Conservation (phyloP, 208 protist genomes). For the Crithidia bombi region DNA sequence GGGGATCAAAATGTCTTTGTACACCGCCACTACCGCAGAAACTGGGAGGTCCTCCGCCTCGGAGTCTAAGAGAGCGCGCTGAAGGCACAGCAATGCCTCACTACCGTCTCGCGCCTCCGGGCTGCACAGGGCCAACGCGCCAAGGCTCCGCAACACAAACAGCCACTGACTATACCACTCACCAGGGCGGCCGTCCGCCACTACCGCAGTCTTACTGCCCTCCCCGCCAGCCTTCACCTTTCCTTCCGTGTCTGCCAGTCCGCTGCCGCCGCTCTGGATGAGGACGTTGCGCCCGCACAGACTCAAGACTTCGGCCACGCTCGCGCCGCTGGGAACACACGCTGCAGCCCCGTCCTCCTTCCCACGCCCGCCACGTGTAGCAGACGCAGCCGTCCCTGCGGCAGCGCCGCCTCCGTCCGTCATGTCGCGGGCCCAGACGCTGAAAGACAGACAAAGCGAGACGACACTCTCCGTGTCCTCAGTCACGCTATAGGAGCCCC, state of each 20-base stretch:
- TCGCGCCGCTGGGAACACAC: slow-evolving; percentile 13
- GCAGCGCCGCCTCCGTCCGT: neutral
- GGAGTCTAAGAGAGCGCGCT: slow-evolving; percentile 64
- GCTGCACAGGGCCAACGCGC: slow-evolving; percentile 49
- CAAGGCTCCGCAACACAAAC: slow-evolving; percentile 48
- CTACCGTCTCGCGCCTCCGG: slow-evolving; percentile 38
- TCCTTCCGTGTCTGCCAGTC: neutral
- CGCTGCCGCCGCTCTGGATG: neutral
- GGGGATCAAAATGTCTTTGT: slow-evolving; percentile 78
- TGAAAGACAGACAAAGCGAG: slow-evolving; percentile 36
- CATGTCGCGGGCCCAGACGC: slow-evolving; percentile 16
- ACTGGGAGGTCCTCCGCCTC: slow-evolving; percentile 40
- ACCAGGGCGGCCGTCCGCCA: neutral
- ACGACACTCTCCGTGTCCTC: slow-evolving; percentile 39
- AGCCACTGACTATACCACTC: slow-evolving; percentile 55
- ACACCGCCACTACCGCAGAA: slow-evolving; percentile 46
- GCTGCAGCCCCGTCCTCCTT: neutral
- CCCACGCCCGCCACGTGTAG: neutral
- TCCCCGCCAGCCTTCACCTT: too few species aligned
- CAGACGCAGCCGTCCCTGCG: too few species aligned
- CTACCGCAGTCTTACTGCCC: too few species aligned
- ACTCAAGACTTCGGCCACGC: slow-evolving; percentile 29
- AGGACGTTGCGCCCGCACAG: slow-evolving; percentile 42
- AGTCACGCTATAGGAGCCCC: slow-evolving; percentile 14
- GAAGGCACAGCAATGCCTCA: slow-evolving; percentile 63